Conservation (phyloP, 768 basidiomycete genomes). For the Lentinula sp. region DNA sequence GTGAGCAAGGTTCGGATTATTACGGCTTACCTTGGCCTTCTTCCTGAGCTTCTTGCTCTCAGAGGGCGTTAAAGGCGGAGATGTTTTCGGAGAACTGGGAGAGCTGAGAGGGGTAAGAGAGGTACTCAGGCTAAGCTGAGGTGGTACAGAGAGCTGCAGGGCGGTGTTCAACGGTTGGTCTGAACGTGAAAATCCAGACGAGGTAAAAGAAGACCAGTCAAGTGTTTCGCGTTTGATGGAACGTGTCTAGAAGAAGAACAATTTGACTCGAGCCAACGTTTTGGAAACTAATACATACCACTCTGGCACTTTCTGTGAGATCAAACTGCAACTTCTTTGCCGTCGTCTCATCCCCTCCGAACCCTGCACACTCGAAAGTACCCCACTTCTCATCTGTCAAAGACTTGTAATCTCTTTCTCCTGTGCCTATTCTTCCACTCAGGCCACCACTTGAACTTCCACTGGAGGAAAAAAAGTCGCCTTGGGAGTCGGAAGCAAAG, state of each 20-base stretch:
- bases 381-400: constrained; percentile 90
- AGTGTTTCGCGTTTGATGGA: constrained; percentile 76
- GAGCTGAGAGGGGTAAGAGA: background rate
- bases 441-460: background rate
- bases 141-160: constrained; percentile 65
- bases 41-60: constrained; percentile 73
- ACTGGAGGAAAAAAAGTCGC: background rate
- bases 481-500: background rate
- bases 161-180: constrained; percentile 75
- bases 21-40: constrained; percentile 48
- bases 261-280: background rate
- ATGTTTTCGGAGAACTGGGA: background rate
- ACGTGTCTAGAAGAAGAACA: constrained; percentile 39
- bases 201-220: constrained; percentile 87
- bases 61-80: constrained; percentile 40
- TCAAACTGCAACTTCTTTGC: constrained; percentile 88
- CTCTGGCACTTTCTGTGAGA: constrained; percentile 80
- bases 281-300: constrained; percentile 26
- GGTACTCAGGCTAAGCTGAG: constrained; percentile 31
- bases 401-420: constrained; percentile 69
- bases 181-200: constrained; percentile 72
- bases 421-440: constrained; percentile 13
- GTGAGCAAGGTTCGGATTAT: background rate
- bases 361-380: constrained; percentile 83
- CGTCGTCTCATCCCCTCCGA: constrained; percentile 38